Percentiles rank a stretch among this genome's conserved stretches.
These are phyloP conservation scores for Scedosporium dehoogii DNA, from an alignment of 2,329 filamentous ascomycete species.

Conservation along the genomic window DNA sequence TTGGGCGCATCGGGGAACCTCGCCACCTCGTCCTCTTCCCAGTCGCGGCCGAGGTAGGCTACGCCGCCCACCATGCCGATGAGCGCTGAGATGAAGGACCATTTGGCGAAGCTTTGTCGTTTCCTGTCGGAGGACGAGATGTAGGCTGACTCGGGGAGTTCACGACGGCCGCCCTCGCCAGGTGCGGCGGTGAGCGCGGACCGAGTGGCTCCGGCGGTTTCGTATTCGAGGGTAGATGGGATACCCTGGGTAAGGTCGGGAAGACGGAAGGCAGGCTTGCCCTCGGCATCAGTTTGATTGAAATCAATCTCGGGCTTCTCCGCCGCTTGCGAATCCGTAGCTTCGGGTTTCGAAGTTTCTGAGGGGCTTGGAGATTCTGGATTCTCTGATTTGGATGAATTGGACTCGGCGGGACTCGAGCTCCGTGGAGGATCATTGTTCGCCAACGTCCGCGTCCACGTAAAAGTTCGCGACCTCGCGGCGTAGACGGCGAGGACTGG, in stretches of 20 bases:
- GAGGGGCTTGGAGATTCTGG: neutral
- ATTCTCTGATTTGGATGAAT: neutral
- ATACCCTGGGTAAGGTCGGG: constrained; percentile 93
- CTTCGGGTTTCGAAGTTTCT: constrained; percentile 4
- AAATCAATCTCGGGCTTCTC: neutral
- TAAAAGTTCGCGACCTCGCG: neutral
- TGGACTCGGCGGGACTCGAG: neutral
- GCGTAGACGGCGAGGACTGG: neutral
- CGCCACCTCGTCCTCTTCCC: constrained; percentile 69
- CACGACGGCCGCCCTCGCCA: constrained; percentile 29
- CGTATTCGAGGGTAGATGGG: constrained; percentile 77
- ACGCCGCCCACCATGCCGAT: constrained; percentile 46
- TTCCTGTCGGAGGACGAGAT: constrained; percentile 83
- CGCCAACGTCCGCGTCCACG: constrained; percentile 2
- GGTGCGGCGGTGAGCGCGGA: constrained; percentile 17
- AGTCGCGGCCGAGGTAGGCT: constrained; percentile 77
- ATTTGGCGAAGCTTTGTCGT: constrained; percentile 65
- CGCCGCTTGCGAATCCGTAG: constrained; percentile 9
- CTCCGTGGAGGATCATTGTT: neutral
- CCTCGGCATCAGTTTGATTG: constrained; percentile 11
- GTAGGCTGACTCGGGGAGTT: constrained; percentile 71
- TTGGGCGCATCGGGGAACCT: constrained; percentile 63
- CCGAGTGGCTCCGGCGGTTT: constrained; percentile 43
- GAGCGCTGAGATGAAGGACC: constrained; percentile 56
- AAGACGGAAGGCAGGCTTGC: constrained; percentile 27